Evolutionary conservation across 768 basidiomycete genomes (phyloP).

Genomic region (Pilatotrama ljubarskyi): DNA sequence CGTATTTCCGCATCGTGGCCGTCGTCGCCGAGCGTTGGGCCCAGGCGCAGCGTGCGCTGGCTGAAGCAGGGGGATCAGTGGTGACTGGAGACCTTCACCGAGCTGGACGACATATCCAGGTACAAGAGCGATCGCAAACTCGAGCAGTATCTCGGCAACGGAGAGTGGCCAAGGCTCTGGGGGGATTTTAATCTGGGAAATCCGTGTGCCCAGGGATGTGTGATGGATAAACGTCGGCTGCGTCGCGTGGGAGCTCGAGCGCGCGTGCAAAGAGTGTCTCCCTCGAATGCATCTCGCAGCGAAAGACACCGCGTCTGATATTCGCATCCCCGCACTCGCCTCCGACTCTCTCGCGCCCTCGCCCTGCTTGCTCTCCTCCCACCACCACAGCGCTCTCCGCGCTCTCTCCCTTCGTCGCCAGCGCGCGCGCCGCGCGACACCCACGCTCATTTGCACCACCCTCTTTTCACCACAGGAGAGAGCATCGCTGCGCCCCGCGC

Average conservation of each 20-base stretch:
- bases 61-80: too few species aligned
- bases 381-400: conserved; percentile 5
- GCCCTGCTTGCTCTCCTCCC: conserved; percentile 14
- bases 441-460: conserved; percentile 18
- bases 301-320: neutral
- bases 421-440: conserved; percentile 10
- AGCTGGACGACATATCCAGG: too few species aligned
- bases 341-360: neutral
- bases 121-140: too few species aligned
- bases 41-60: too few species aligned
- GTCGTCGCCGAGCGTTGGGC: too few species aligned
- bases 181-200: conserved; percentile 7
- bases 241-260: conserved; percentile 1
- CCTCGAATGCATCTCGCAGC: neutral
- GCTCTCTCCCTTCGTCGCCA: conserved; percentile 5
- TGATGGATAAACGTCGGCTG: conserved; percentile 8
- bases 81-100: too few species aligned
- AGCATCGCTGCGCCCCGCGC: neutral
- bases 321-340: neutral
- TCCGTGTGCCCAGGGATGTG: neutral
- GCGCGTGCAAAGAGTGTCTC: neutral
- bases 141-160: too few species aligned
- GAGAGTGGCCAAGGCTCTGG: neutral
- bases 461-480: conserved; percentile 1
- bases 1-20: too few species aligned